Percentiles rank a stretch among this genome's conserved stretches.
Conservation (phyloP, 805 yeast species). For the Candida pseudoglaebosa region DNA sequence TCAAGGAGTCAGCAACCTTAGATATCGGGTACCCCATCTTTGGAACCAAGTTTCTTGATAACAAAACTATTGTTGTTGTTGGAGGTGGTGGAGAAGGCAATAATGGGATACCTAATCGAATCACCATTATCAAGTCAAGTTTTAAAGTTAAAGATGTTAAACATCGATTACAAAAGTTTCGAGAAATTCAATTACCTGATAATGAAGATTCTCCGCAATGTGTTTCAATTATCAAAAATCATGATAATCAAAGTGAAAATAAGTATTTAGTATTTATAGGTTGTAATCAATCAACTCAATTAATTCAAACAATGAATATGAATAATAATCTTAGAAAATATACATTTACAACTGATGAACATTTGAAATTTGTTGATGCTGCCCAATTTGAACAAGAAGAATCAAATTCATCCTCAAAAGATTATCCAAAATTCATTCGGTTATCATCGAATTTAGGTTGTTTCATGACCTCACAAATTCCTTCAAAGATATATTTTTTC, state of each 20-base stretch:
- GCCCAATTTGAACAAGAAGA: constrained; percentile 52
- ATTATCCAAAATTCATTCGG: constrained; percentile 60
- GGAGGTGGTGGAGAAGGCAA: constrained; percentile 98
- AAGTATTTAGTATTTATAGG: constrained; percentile 61
- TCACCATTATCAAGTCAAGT: constrained; percentile 61
- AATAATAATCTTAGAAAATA: constrained; percentile 74
- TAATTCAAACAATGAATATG: constrained; percentile 51
- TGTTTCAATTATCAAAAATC: constrained; percentile 47
- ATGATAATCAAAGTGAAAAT: constrained; percentile 21
- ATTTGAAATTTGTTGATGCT: constrained; percentile 55
- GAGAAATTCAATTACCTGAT: constrained; percentile 57
- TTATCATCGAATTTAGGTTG: constrained; percentile 63
- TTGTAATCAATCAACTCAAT: constrained; percentile 63
- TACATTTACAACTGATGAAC: constrained; percentile 51
- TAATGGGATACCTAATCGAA: constrained; percentile 81
- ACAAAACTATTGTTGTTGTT: constrained; percentile 60
- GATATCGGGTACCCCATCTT: constrained; percentile 73
- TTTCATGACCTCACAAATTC: constrained; percentile 62
- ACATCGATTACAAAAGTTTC: constrained; percentile 47
- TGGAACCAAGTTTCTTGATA: constrained; percentile 67
- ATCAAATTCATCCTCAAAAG: constrained; percentile 27
- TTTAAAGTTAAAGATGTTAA: constrained; percentile 44
- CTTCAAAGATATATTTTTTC: constrained; percentile 61
- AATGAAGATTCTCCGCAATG: constrained; percentile 89
- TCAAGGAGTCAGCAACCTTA: constrained; percentile 32